These are phyloP conservation scores for Grigorovia yakushimaensis DNA, from an alignment of 805 yeast species.

Conservation along the genomic window DNA sequence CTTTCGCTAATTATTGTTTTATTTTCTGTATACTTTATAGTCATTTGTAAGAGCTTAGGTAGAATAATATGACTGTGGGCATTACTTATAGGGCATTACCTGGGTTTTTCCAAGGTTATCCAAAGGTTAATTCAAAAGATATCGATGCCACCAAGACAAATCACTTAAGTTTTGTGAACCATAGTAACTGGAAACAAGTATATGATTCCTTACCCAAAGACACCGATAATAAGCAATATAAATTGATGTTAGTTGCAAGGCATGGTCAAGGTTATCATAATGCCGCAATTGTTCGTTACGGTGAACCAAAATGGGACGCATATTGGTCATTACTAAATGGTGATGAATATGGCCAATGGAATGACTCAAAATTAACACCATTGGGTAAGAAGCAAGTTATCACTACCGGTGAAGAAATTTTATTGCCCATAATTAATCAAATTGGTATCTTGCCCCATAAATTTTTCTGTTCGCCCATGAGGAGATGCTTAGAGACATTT, in stretches of 20 bases:
- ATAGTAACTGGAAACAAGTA: constrained; percentile 14
- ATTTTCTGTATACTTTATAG: too few species aligned
- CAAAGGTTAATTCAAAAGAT: neutral
- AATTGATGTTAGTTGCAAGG: constrained; percentile 29
- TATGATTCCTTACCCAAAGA: constrained; percentile 16
- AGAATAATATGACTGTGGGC: neutral
- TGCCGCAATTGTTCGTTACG: constrained; percentile 43
- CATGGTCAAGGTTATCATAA: constrained; percentile 70
- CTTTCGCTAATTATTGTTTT: neutral
- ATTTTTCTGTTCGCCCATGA: constrained; percentile 54
- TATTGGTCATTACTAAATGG: constrained; percentile 45
- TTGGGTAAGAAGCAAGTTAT: constrained; percentile 48
- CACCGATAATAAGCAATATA: constrained; percentile 13
- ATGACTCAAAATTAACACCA: constrained; percentile 45
- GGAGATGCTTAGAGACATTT: constrained; percentile 51
- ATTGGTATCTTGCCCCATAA: constrained; percentile 48
- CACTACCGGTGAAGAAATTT: constrained; percentile 28
- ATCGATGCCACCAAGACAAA: constrained; percentile 12
- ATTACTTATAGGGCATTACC: constrained; percentile 15
- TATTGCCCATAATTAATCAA: constrained; percentile 17
- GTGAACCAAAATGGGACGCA: constrained; percentile 45
- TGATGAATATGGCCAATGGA: constrained; percentile 44
- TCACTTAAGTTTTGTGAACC: constrained; percentile 12
- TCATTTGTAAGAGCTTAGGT: too few species aligned
- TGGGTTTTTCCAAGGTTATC: constrained; percentile 18